Evolutionary conservation across 352 stramenopile species (phyloP), one percentile per base, ranked within the genome.

Genomic region (Saprolegnia diclina): DNA sequence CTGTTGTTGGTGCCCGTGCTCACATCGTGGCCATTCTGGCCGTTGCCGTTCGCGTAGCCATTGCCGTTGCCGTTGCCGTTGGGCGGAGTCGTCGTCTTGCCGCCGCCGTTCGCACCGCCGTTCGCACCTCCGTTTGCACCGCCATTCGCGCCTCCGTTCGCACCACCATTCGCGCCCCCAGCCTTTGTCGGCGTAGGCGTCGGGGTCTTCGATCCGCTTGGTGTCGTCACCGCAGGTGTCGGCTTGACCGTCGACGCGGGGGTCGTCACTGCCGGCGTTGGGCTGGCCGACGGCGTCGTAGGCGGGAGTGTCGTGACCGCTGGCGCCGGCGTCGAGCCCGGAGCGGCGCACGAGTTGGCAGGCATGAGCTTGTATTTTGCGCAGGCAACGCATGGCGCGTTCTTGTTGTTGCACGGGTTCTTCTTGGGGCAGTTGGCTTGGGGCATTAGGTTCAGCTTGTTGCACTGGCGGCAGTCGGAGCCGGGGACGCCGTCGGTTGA

Each of bases 371-470:
- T 35, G 52, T 59, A 59, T 9, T 40, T 35, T 9, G 52, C 24
- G 9, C 52, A 59, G 35, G 52, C 35, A 7, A 40, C 35, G 52
- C 52, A 59, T 10, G 52, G 52, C 13, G 13, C 13, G 24, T 59
- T 59, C 16, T 42, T 14, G 52, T 59, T 59, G 35, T 59, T 59
- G 52, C 52, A 59, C 13, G 52, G 11, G 52, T 59, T 59, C 13
- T 14, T 16, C 24, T 14, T 40, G 13, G 52, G 19, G 52, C 52
- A 59, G 11, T 59, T 14, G 13, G 24, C 52, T 42, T 40, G 52
- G 3, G 52, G 52, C 52, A 59, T 59, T 4, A 59, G 35, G 10
- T n/a, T 14, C 11, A 21, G 11, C 13, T 24, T 35, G 13, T 3
- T 9, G 35, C 52, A 59, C 3, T 16, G 13, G 3, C 13, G 13